Evolutionary conservation across 2,329 filamentous ascomycete genomes (phyloP), one percentile per base, ranked within the genome.

Genomic region (Penicillium digitatum): DNA sequence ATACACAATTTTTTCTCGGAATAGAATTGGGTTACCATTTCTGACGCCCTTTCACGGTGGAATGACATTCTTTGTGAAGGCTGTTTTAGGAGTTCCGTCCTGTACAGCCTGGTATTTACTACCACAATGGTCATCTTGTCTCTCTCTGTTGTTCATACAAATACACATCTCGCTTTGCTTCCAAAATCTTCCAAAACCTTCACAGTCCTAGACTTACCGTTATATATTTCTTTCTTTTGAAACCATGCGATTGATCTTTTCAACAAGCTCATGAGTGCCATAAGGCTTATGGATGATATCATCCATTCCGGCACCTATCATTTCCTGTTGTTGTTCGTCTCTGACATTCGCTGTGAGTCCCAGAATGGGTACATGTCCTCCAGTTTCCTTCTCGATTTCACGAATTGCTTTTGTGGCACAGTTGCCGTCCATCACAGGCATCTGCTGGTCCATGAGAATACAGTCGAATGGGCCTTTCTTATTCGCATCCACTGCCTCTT

Each of bases 361-460:
- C 9, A 74, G 59, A 2, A 74, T 63, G 1, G 70, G 70, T 10
- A 72, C 58, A 58, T 69, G 66, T 4, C 52, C 32, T 2, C 53
- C 49, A 20, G 84, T 83, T 50, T 82, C 78, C 46, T 74, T 75
- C 68, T 92, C 87, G 18, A 89, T 76, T 56, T 87, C 81, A 18
- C 89, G 81, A 50, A 93, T 90, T 56, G 78, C 82, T 39, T 81
- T 79, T 12, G 88, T 85, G 59, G 88, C 90, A 2, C 87, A 87
- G 71, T 89, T 82, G 34, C 89, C 89, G 64, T 92, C 87, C 88
- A 91, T 91, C 40, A 90, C 81, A 1, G 88, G 88, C 88, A 92
- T 92, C 66, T 91, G 88, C 45, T 90, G 78, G 66, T 92, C 89
- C 88, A 92, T 90, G 6, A 92, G 72, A 12, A 92, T 85, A 43